Percentiles rank a stretch among this genome's conserved stretches.
Conservation (phyloP, 371 early-diverging fungal species). For the Rhizopus delemar region DNA sequence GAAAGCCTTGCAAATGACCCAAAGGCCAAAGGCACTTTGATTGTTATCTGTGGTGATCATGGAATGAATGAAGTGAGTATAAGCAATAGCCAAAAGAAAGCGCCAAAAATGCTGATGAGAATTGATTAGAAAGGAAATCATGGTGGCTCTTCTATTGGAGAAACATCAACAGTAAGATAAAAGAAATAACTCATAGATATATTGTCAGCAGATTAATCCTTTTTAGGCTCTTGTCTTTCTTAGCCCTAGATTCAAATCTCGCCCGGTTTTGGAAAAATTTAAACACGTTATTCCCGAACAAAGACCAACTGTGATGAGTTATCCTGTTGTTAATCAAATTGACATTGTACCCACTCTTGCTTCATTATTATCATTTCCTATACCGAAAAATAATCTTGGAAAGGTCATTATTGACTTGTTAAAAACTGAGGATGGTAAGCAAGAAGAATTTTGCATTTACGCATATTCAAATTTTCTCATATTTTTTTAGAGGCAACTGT, state of each 20-base stretch:
- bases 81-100: background rate
- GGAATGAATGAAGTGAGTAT: conserved; percentile 90
- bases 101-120: background rate
- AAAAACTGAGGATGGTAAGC: conserved; percentile 25
- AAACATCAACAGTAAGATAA: conserved; percentile 57
- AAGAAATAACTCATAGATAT: too few relatives aligned
- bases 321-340: conserved; percentile 72
- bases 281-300: background rate
- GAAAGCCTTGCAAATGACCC: conserved; percentile 32
- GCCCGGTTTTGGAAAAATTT: conserved; percentile 25
- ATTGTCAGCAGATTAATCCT: too few relatives aligned
- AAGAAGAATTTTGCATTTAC: background rate
- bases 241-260: conserved; percentile 46
- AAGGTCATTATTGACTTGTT: conserved; percentile 72
- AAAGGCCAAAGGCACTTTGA: conserved; percentile 69
- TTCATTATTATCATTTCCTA: conserved; percentile 81
- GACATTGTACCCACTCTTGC: conserved; percentile 89
- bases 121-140: conserved; percentile 59
- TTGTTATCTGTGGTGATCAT: conserved; percentile 98
- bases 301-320: conserved; percentile 12
- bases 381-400: conserved; percentile 91
- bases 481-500: conserved; percentile 24
- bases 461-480: background rate
- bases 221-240: conserved; percentile 51
- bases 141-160: conserved; percentile 66